Percentiles rank a stretch among this genome's conserved stretches.
Conservation (phyloP, 176 grass and related monocot genomes). For the bread wheat (Triticum aestivum) region IWGSC_CS_RefSeq_v2.1 NC_057803.1:499455882-499456381, state of each 20-base stretch:
- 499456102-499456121: slow-evolving; percentile 60
- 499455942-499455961: slow-evolving; percentile 49
- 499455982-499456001: slow-evolving; percentile 61
- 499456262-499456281: slow-evolving; percentile 71
- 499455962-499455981: slow-evolving; percentile 65
- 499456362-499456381: slow-evolving; percentile 60
- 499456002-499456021: slow-evolving; percentile 88
- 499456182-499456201: slow-evolving; percentile 73
- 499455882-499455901: slow-evolving; percentile 49
- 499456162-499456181: slow-evolving; percentile 58
- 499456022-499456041: slow-evolving; percentile 72
- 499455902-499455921: slow-evolving; percentile 54
- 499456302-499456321: slow-evolving; percentile 61
- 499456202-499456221: slow-evolving; percentile 57
- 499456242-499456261: slow-evolving; percentile 63
- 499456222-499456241: slow-evolving; percentile 92
- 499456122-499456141: slow-evolving; percentile 7
- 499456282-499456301: slow-evolving; percentile 78
- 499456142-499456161: slow-evolving; percentile 43
- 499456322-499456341: slow-evolving; percentile 41
- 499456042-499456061: slow-evolving; percentile 64
- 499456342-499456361: slow-evolving; percentile 22
- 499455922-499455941: slow-evolving; percentile 56
- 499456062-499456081: slow-evolving; percentile 83
- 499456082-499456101: slow-evolving; percentile 54